Evolutionary conservation across 306 rosid genomes (phyloP).

Genomic region (Begonia peltatifolia): DNA sequence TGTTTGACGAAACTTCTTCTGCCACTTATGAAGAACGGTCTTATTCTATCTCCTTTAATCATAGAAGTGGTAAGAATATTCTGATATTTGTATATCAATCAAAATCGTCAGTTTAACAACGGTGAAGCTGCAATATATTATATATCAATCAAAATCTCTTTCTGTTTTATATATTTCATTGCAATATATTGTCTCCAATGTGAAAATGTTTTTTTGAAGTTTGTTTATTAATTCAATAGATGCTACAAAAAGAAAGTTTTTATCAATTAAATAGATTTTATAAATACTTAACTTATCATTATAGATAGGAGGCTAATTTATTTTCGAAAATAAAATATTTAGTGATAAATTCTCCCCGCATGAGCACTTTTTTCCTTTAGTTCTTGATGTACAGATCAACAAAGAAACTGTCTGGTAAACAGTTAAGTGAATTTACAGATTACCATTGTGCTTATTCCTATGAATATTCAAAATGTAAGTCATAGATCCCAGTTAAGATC

Average conservation of each 20-base stretch:
- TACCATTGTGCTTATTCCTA: conserved; percentile 68
- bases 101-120: too few species aligned
- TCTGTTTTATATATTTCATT: too few species aligned
- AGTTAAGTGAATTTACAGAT: conserved; percentile 22
- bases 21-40: conserved; percentile 63
- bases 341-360: neutral
- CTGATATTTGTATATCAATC: too few species aligned
- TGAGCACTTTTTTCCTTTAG: conserved; percentile 20
- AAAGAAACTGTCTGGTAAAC: conserved; percentile 55
- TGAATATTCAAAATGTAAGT: conserved; percentile 71
- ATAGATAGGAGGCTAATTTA: neutral
- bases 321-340: neutral
- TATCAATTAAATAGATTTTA: too few species aligned
- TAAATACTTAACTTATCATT: neutral
- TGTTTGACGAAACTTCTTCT: conserved; percentile 48
- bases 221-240: too few species aligned
- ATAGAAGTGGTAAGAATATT: conserved; percentile 45
- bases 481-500: conserved; percentile 7
- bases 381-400: conserved; percentile 37
- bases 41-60: conserved; percentile 68
- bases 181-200: too few species aligned
- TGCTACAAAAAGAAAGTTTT: too few species aligned
- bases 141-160: too few species aligned
- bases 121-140: too few species aligned
- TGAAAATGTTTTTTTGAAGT: too few species aligned